phyloP scores from a whole-genome alignment of 805 yeast species.

The Saccharomycopsis oosterbeekiorum region DNA sequence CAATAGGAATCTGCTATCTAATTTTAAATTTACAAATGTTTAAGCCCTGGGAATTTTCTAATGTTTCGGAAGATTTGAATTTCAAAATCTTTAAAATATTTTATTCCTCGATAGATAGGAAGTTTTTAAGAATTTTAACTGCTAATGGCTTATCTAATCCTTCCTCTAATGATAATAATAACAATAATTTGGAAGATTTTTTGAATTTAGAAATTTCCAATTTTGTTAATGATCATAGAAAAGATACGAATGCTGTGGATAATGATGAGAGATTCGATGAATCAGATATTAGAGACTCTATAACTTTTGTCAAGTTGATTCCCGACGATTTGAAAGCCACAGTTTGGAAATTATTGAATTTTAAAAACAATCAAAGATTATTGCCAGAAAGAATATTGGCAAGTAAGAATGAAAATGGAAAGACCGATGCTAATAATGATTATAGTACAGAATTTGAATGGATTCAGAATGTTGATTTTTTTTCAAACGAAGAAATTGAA shows the following conservation, averaged over 20 bases:
- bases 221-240: background rate
- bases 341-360: background rate
- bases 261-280: background rate
- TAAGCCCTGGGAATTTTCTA: slow-evolving; percentile 18
- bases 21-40: slow-evolving; percentile 7
- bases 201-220: background rate
- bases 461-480: background rate
- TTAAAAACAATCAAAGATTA: background rate
- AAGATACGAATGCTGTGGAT: background rate
- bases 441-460: background rate
- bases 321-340: background rate
- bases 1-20: slow-evolving; percentile 14
- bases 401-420: background rate
- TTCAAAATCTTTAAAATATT: slow-evolving; percentile 5
- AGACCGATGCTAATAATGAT: background rate
- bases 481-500: background rate
- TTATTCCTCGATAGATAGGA: background rate
- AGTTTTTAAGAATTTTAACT: background rate
- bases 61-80: slow-evolving; percentile 5
- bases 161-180: background rate
- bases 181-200: background rate
- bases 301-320: background rate
- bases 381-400: background rate
- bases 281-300: background rate
- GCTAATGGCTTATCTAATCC: background rate